These are phyloP conservation scores for Termitomyces sp. DNA, from an alignment of 768 basidiomycete species.

Conservation along the genomic window DNA sequence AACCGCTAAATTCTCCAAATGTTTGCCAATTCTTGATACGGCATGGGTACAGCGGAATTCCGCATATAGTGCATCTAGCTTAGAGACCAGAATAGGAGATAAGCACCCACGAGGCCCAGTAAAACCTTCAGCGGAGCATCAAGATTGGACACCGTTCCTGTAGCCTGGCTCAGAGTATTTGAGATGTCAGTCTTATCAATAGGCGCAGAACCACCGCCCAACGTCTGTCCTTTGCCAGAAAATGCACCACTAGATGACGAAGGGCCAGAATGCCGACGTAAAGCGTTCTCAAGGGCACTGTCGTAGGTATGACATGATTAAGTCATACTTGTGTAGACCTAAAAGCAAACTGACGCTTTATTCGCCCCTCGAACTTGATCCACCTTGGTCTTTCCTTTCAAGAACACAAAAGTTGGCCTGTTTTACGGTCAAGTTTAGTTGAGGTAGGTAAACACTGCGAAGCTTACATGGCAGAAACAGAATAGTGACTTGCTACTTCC, in stretches of 20 bases:
- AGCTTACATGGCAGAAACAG: slow-evolving; percentile 68
- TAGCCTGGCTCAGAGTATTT: slow-evolving; percentile 26
- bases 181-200: slow-evolving; percentile 28
- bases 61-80: slow-evolving; percentile 16
- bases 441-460: background rate
- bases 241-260: slow-evolving; percentile 47
- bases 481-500: slow-evolving; percentile 62
- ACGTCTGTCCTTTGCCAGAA: slow-evolving; percentile 67
- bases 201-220: slow-evolving; percentile 46
- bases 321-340: background rate
- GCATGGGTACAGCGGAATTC: background rate
- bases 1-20: too few species aligned
- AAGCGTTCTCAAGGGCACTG: slow-evolving; percentile 57
- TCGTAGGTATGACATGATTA: background rate
- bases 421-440: background rate
- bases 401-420: slow-evolving; percentile 83
- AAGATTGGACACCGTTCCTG: slow-evolving; percentile 39
- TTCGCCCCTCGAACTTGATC: slow-evolving; percentile 74
- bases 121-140: slow-evolving; percentile 67
- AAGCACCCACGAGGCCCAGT: slow-evolving; percentile 56
- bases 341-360: slow-evolving; percentile 38
- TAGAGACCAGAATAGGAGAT: slow-evolving; percentile 53
- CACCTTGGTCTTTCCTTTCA: slow-evolving; percentile 61
- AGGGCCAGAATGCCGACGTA: slow-evolving; percentile 46
- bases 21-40: too few species aligned